Base-by-base conservation (phyloP, 495 filamentous ascomycete species). In the Penicillium bialowiezense region DNA sequence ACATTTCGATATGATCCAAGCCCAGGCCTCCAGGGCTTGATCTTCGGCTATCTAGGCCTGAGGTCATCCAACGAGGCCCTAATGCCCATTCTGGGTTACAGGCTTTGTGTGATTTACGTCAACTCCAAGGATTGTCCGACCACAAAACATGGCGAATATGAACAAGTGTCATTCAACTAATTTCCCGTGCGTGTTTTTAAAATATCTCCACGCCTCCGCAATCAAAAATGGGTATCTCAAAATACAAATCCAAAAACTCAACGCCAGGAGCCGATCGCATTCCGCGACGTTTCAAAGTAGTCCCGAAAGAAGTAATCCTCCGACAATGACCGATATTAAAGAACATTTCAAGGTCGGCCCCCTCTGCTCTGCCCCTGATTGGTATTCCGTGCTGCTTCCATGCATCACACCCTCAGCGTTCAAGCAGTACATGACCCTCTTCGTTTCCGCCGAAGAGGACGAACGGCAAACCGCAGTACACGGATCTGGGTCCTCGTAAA, bases 381-480 rank as follows among this genome's bases (percentile, higher is more conserved):
- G 14, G 3, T 35, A 35, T 31, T 24, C 41, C 35, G 26, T 21
- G 21, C 47, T 34, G 0, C 41, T 48, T 3, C 50, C 58, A 50
- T 58, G 45, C 5, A 46, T 13, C 7, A 58, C 32, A 1, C 7
- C 9, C 17, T 51, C 21, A 8, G 48, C 35, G 43, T 61, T 61
- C 41, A 61, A 36, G 29, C 58, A 61, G 24, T 61, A 58, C 26
- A 43, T 42, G 2, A 58, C 54, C 9, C 35, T 21, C 41, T 46
- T 40, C 7, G 54, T 48, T 17, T 55, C 12, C 2, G 48, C 44
- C 15, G 28, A 26, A 0, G 51, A 43, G 7, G 13, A 31, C 7
- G 54, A 46, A 33, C 36, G 51, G 43, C 58, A 61, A 3, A 61
- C 26, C 7, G 48, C 58, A 31, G 54, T 55, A 21, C 58, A 61